Conservation (phyloP, 2,329 filamentous ascomycete species). For the Diaporthe citrichinensis region DNA sequence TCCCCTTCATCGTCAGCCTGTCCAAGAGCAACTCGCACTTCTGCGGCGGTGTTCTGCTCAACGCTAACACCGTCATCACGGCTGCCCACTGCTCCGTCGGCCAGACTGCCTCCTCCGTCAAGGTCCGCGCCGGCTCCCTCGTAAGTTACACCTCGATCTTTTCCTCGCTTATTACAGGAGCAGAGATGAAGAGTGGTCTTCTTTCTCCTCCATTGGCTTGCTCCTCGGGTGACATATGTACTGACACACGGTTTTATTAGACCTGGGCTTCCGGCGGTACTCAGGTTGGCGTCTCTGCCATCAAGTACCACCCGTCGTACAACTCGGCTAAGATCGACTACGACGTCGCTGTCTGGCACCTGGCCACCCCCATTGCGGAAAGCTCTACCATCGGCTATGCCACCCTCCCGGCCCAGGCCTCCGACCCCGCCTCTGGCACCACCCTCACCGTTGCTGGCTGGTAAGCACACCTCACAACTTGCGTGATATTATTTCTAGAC, state of each 20-base stretch:
- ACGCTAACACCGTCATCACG: conserved; percentile 51
- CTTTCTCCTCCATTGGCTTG: not conserved
- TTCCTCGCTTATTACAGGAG: not conserved
- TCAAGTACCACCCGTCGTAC: conserved; percentile 47
- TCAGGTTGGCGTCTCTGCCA: conserved; percentile 45
- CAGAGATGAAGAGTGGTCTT: not conserved
- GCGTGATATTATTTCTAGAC: too few species aligned
- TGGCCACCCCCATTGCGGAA: conserved; percentile 45
- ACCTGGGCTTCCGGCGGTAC: conserved; percentile 48
- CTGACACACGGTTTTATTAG: conserved; percentile 24
- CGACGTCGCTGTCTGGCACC: conserved; percentile 50
- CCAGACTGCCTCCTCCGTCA: conserved; percentile 41
- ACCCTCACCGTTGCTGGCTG: conserved; percentile 48
- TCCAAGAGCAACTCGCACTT: conserved; percentile 43
- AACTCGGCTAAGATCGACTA: conserved; percentile 42
- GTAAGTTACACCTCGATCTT: not conserved
- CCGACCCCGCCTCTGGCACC: conserved; percentile 47
- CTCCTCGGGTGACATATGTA: not conserved
- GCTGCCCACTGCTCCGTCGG: conserved; percentile 50
- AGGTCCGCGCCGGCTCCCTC: conserved; percentile 48
- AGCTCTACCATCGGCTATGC: conserved; percentile 47
- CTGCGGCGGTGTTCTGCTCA: conserved; percentile 50
- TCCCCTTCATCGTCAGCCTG: conserved; percentile 52
- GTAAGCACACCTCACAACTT: conserved; percentile 41
- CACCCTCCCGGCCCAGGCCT: conserved; percentile 45